Conservation (phyloP, 805 yeast genomes). For the Jamesozyma rosinii region DNA sequence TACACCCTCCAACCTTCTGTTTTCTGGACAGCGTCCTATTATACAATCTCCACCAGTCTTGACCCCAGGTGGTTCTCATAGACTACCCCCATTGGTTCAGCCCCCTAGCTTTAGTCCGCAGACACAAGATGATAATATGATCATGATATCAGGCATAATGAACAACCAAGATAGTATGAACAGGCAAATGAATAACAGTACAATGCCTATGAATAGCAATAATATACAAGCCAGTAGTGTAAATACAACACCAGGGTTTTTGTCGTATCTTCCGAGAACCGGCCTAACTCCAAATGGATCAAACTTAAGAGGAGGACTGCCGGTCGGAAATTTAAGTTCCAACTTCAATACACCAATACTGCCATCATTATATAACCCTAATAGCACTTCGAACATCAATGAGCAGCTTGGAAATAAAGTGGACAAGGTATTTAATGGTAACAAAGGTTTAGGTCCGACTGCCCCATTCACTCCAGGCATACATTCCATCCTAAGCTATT, state of each 20-base stretch:
- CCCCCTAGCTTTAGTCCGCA: slow-evolving; percentile 11
- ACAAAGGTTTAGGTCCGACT: background rate
- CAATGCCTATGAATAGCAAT: background rate
- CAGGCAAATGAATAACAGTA: background rate
- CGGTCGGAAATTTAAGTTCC: slow-evolving; percentile 45
- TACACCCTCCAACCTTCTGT: slow-evolving; percentile 1
- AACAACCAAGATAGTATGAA: background rate
- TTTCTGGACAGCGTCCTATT: slow-evolving; percentile 11
- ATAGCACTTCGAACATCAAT: background rate
- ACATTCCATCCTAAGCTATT: background rate
- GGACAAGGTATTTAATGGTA: background rate
- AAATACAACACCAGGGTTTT: slow-evolving; percentile 4
- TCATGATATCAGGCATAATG: background rate
- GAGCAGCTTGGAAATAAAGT: background rate
- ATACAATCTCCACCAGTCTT: slow-evolving; percentile 36
- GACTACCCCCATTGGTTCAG: slow-evolving; percentile 37
- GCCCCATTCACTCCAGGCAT: background rate
- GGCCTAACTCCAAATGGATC: slow-evolving; percentile 76
- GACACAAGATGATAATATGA: background rate
- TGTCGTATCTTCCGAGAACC: slow-evolving; percentile 30
- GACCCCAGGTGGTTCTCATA: slow-evolving; percentile 51
- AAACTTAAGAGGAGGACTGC: slow-evolving; percentile 57
- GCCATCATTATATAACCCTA: slow-evolving; percentile 9
- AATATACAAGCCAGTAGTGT: background rate
- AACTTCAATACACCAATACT: slow-evolving; percentile 12